A percentile compares a stretch with the other conserved stretches of the same genome.
Evolutionary conservation across 495 filamentous ascomycete species (phyloP).

Genomic region (Copromyces sp.): DNA sequence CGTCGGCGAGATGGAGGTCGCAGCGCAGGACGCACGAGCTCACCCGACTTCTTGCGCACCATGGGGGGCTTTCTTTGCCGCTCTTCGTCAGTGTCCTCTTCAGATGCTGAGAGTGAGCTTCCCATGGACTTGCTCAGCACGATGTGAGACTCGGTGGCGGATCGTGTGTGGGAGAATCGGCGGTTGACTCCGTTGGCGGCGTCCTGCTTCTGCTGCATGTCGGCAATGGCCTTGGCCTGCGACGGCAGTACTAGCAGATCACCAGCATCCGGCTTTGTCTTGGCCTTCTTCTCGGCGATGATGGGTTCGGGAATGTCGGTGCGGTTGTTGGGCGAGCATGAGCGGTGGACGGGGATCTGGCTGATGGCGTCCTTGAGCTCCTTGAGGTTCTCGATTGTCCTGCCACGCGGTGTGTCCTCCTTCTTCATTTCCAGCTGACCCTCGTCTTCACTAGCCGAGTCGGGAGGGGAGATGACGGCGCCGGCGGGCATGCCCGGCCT

Average conservation of each 20-base stretch:
- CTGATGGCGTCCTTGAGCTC: slow-evolving; percentile 78
- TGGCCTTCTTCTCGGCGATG: not conserved
- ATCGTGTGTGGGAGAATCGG: slow-evolving; percentile 64
- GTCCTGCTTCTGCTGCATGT: slow-evolving; percentile 28
- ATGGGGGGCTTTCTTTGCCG: slow-evolving; percentile 65
- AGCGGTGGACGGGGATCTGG: slow-evolving; percentile 59
- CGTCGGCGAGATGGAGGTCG: slow-evolving; percentile 66
- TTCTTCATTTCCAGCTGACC: slow-evolving; percentile 5
- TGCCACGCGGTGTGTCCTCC: slow-evolving; percentile 18
- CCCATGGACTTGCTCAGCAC: slow-evolving; percentile 40
- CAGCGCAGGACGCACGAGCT: slow-evolving; percentile 87
- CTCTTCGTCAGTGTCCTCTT: slow-evolving; percentile 53
- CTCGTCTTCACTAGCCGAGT: slow-evolving; percentile 77
- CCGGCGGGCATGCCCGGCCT: slow-evolving; percentile 55
- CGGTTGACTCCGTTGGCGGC: slow-evolving; percentile 21
- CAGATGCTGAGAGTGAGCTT: slow-evolving; percentile 47
- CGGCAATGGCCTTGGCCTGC: slow-evolving; percentile 23
- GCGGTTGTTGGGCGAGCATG: slow-evolving; percentile 46
- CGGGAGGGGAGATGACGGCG: slow-evolving; percentile 79
- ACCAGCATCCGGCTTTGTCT: slow-evolving; percentile 9
- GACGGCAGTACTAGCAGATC: slow-evolving; percentile 26
- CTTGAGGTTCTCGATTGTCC: slow-evolving; percentile 54
- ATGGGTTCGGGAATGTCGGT: slow-evolving; percentile 9
- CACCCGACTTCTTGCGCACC: slow-evolving; percentile 96
- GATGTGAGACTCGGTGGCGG: slow-evolving; percentile 67